Evolutionary conservation across 78 protist genomes (phyloP).

Genomic region (Dictyostelium capitatum): DNA sequence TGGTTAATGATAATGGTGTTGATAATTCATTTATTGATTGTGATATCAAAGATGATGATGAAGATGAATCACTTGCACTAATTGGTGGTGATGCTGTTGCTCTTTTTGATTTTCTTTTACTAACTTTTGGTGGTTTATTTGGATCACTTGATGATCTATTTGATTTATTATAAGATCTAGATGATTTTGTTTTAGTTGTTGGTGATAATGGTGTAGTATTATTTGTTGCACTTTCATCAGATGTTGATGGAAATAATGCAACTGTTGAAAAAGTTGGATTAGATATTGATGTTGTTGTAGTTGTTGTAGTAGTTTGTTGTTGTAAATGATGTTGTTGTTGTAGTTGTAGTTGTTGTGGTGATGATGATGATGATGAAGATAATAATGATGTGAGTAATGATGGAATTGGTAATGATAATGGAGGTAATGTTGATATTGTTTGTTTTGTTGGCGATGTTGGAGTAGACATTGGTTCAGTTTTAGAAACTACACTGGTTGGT

Average conservation of each 20-base stretch:
- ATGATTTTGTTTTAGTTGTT: not conserved
- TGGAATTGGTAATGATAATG: not conserved
- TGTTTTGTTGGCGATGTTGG: not conserved
- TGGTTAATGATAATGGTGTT: not conserved
- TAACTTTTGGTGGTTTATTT: not conserved
- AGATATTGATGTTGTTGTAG: not conserved
- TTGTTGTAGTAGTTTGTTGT: not conserved
- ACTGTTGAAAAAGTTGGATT: not conserved
- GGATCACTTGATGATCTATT: not conserved
- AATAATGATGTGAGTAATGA: not conserved
- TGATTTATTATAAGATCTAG: not conserved
- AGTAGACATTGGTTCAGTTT: too few species aligned
- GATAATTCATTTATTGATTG: not conserved
- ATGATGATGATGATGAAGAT: not conserved
- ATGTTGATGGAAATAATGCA: not conserved
- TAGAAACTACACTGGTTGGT: not conserved
- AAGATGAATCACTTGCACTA: not conserved
- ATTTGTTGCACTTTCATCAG: not conserved
- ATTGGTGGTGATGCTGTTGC: not conserved
- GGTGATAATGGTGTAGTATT: too few species aligned
- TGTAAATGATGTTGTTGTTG: not conserved
- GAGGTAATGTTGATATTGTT: conserved; percentile 4
- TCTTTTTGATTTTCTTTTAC: not conserved
- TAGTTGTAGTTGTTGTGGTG: not conserved
- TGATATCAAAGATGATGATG: not conserved